Evolutionary conservation across 495 filamentous ascomycete species (phyloP).

Genomic region (Neurospora intermedia): DNA sequence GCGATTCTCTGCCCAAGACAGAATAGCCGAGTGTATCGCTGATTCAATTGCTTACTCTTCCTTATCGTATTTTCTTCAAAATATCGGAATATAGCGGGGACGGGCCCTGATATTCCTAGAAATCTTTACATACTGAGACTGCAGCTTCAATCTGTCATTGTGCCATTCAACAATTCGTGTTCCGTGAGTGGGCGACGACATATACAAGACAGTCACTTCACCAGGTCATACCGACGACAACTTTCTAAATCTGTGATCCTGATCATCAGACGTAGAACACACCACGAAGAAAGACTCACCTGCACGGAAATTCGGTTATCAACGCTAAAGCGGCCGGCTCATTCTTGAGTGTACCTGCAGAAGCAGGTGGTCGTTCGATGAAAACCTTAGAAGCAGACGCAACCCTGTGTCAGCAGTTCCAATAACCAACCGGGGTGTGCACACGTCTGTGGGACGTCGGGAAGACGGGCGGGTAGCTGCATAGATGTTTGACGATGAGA

Average conservation of each 20-base stretch:
- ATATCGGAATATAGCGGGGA: too few species aligned
- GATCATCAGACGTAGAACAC: not conserved
- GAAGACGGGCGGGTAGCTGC: not conserved
- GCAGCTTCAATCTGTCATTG: too few species aligned
- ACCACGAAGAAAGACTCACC: not conserved
- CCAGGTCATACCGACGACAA: not conserved
- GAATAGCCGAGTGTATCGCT: too few species aligned
- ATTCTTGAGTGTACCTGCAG: not conserved
- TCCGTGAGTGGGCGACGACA: too few species aligned
- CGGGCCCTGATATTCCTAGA: too few species aligned
- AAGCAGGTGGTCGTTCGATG: not conserved
- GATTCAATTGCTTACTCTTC: too few species aligned
- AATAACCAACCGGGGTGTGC: not conserved
- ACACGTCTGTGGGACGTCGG: not conserved
- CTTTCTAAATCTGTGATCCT: not conserved
- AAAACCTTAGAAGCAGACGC: not conserved
- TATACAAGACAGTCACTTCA: not conserved
- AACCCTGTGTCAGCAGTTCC: not conserved
- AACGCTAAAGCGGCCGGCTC: not conserved
- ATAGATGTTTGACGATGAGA: not conserved
- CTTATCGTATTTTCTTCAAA: too few species aligned
- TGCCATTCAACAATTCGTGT: too few species aligned
- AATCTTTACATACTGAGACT: too few species aligned
- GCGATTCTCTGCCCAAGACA: too few species aligned
- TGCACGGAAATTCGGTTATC: not conserved